Evolutionary conservation across 148 eudicot species (phyloP), one percentile per base, ranked within the genome.

Genomic region (Rhododendron vialii): DNA sequence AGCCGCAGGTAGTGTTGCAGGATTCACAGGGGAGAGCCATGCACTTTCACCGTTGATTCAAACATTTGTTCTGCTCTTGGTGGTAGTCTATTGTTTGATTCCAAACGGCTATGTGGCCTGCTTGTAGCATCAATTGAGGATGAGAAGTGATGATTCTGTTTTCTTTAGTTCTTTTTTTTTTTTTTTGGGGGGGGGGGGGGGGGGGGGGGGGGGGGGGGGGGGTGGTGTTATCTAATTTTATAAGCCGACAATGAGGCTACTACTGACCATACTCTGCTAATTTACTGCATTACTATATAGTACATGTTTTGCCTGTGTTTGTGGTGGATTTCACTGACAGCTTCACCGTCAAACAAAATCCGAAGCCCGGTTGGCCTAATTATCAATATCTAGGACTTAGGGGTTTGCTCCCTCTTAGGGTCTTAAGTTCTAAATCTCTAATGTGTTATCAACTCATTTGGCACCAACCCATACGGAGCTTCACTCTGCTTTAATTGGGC

Each of bases 1-100:
- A 87, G 91, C 84, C 85, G 88, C 88, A 86, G 94, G 92, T 45
- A 86, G 79, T 83, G 89, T 75, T 86, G 48, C 81, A 73, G 71
- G 71, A 65, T 74, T 80, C 36, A 85, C 20, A 1, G 90, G 82
- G 82, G 88, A 85, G 81, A 84, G 73, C 75, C 47, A 88, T 51
- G 47, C 20, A 35, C 87, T 85, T 65, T 78, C 88, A 30, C 50
- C 71, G 12, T 45, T 82, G 11, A 53, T 86, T 38, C 85, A 87
- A 55, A 75, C 41, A 13, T 74, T 88, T 13, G 20, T 82, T 83
- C 26, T 87, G 79, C 50, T 82, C 53, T 85, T 88, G 71, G 69
- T 78, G 24, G 51, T 45, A 30, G 18, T 78, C 10, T 61, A 17
- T 47, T 83, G 78, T 78, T n/a, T 15, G 47, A 83, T 47, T 48